phyloP scores from a whole-genome alignment of 1,284 basidiomycete genomes.

The Waitea zeae region DNA sequence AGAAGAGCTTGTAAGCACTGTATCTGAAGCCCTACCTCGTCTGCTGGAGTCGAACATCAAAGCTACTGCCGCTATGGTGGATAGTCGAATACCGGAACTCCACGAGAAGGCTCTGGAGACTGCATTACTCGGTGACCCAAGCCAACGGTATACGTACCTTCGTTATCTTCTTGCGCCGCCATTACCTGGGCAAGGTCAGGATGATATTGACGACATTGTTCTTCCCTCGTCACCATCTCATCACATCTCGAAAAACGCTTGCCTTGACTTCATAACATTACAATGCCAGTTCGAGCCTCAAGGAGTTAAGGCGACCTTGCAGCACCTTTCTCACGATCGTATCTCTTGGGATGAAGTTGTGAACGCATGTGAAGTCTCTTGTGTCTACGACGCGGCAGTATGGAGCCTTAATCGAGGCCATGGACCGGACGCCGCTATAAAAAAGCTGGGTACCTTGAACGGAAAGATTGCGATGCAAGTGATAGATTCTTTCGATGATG shows the following conservation, averaged over 20 bases:
- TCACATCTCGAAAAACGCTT: constrained; percentile 28
- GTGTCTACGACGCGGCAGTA: constrained; percentile 62
- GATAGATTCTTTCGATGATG: constrained; percentile 19
- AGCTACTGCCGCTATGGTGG: constrained; percentile 60
- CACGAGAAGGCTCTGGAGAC: constrained; percentile 46
- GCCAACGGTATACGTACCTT: no score
- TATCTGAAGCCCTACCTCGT: constrained; percentile 41
- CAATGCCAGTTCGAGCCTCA: constrained; percentile 57
- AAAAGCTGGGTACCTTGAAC: constrained; percentile 46
- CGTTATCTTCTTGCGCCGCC: no score
- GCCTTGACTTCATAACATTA: constrained; percentile 52
- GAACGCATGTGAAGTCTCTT: constrained; percentile 45
- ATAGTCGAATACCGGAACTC: constrained; percentile 43
- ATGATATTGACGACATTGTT: constrained; percentile 7
- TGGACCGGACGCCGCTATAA: constrained; percentile 45
- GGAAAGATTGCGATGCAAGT: constrained; percentile 35
- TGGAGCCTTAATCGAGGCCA: constrained; percentile 67
- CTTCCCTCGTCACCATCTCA: no score
- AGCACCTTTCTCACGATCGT: constrained; percentile 32
- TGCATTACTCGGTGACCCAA: no score
- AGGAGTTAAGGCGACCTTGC: constrained; percentile 50
- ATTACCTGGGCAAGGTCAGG: no score
- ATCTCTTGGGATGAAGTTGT: constrained; percentile 47
- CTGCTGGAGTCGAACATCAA: constrained; percentile 47
- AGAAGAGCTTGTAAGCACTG: constrained; percentile 30